Evolutionary conservation across 768 basidiomycete genomes (phyloP).

Genomic region (Collybia mongolica): DNA sequence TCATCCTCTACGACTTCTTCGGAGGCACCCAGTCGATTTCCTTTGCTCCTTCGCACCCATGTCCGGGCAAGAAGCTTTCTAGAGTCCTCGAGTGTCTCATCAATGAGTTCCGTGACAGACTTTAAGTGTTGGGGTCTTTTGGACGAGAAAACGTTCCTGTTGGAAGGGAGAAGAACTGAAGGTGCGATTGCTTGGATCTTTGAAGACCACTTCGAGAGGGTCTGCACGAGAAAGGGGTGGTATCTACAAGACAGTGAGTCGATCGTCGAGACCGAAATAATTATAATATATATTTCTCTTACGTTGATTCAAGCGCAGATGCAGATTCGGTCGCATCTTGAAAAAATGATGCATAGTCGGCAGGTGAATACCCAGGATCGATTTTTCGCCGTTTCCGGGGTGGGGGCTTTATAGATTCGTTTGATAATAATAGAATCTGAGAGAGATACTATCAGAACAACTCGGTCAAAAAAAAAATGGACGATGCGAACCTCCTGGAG

Average conservation of each 20-base stretch:
- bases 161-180: conserved; percentile 67
- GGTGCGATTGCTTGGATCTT: conserved; percentile 94
- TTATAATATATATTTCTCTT: conserved; percentile 16
- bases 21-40: conserved; percentile 36
- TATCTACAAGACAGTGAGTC: conserved; percentile 27
- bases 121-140: conserved; percentile 55
- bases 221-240: conserved; percentile 73
- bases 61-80: conserved; percentile 64
- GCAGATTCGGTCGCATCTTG: conserved; percentile 39
- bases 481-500: conserved; percentile 57
- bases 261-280: background rate
- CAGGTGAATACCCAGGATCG: conserved; percentile 25
- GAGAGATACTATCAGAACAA: background rate
- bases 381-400: conserved; percentile 58
- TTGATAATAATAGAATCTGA: conserved; percentile 44
- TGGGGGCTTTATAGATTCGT: conserved; percentile 47
- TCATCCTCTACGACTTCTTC: conserved; percentile 30
- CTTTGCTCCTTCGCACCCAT: conserved; percentile 51
- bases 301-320: conserved; percentile 53
- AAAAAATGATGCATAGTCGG: conserved; percentile 36
- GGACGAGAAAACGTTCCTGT: conserved; percentile 64
- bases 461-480: conserved; percentile 1
- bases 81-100: conserved; percentile 65
- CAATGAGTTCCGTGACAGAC: conserved; percentile 73
- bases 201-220: conserved; percentile 90